Evolutionary conservation across 2,329 filamentous ascomycete species (phyloP).

Genomic region (Paecilomyces niveus): DNA sequence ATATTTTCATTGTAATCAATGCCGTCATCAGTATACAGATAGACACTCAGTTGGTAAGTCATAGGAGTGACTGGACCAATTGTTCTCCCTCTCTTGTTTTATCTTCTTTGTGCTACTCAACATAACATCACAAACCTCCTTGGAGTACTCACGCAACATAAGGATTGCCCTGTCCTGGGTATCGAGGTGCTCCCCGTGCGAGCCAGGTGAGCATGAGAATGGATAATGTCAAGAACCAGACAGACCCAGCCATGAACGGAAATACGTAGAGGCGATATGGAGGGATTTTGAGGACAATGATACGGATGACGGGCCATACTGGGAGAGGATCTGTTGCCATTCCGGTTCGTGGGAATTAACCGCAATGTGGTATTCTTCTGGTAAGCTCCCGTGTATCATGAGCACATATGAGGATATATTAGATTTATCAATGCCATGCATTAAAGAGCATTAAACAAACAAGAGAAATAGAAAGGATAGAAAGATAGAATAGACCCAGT

Average conservation of each 20-base stretch:
- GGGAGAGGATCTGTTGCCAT: neutral
- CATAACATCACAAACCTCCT: neutral
- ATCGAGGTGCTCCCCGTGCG: neutral
- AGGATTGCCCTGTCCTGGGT: neutral
- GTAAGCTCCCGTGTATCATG: too few species aligned
- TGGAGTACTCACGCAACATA: neutral
- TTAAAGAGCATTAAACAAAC: too few species aligned
- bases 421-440: too few species aligned
- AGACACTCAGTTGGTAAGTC: neutral
- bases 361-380: too few species aligned
- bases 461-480: neutral
- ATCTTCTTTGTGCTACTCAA: neutral
- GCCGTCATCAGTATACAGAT: too few species aligned
- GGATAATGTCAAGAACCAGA: constrained; percentile 15
- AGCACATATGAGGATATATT: too few species aligned
- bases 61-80: neutral
- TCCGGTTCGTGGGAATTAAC: neutral
- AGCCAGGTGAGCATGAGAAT: constrained; percentile 12
- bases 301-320: neutral
- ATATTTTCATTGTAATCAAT: neutral
- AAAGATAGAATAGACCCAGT: neutral
- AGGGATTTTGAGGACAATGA: constrained; percentile 14
- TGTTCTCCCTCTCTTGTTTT: neutral
- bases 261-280: constrained; percentile 13
- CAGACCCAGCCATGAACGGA: constrained; percentile 11